Evolutionary conservation across 768 basidiomycete species (phyloP).

Genomic region (Hemileccinum impolitum): DNA sequence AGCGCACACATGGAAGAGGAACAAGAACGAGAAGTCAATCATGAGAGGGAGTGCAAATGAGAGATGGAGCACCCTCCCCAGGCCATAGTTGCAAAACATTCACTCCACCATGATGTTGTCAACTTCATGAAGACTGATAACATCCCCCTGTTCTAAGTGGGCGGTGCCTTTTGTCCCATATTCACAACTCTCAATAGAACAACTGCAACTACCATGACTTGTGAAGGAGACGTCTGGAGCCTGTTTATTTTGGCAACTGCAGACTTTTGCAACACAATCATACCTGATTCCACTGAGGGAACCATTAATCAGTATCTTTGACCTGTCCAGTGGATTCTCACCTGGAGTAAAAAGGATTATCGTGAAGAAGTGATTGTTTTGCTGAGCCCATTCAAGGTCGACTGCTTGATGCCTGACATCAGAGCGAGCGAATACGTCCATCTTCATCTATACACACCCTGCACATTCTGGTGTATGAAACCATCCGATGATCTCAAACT

Average conservation of each 20-base stretch:
- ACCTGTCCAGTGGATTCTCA: constrained; percentile 4
- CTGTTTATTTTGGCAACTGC: neutral
- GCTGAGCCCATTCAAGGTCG: constrained; percentile 4
- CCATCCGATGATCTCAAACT: constrained; percentile 32
- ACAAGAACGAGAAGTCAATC: constrained; percentile 32
- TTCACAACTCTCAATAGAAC: neutral
- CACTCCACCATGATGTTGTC: neutral
- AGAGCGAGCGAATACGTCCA: constrained; percentile 29
- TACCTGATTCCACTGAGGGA: neutral
- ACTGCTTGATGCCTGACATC: constrained; percentile 34
- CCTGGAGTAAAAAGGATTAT: neutral
- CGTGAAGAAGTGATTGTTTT: neutral
- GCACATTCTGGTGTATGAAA: constrained; percentile 32
- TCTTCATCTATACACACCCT: constrained; percentile 41
- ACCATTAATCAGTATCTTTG: neutral
- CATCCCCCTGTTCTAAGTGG: neutral
- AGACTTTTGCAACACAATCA: constrained; percentile 1
- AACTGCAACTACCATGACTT: neutral
- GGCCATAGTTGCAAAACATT: neutral
- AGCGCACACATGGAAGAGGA: constrained; percentile 36
- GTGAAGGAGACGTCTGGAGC: neutral
- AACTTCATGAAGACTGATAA: neutral
- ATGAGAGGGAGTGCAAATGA: neutral
- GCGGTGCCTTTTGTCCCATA: neutral
- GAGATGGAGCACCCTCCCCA: neutral